Conservation (phyloP, 148 eudicot species). For the Chenopodium quinoa region DNA sequence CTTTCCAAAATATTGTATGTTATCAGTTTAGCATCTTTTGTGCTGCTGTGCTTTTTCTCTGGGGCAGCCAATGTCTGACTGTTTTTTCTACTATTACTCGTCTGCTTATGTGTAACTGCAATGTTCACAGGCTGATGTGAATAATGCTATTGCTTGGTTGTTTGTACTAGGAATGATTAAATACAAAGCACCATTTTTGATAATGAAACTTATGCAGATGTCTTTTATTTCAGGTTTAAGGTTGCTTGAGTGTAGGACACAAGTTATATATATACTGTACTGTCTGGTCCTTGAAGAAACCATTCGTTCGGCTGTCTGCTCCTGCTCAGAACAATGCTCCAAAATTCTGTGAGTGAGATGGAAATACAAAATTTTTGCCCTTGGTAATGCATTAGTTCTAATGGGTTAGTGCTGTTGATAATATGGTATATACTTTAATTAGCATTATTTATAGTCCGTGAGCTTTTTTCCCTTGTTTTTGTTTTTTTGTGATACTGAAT, state of each 20-base stretch:
- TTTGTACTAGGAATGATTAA: neutral
- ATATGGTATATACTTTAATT: slow-evolving; percentile 21
- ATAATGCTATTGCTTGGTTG: neutral
- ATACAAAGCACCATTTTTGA: neutral
- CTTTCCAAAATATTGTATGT: too few relatives aligned
- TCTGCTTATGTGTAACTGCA: neutral
- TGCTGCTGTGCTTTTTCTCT: neutral
- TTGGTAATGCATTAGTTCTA: neutral
- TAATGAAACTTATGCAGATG: neutral
- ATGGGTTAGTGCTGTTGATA: slow-evolving; percentile 17
- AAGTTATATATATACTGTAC: neutral
- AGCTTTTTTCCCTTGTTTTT: neutral
- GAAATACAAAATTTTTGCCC: slow-evolving; percentile 15
- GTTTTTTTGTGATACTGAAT: slow-evolving; percentile 2
- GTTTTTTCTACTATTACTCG: neutral
- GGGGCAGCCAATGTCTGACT: neutral
- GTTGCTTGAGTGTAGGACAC: slow-evolving; percentile 7
- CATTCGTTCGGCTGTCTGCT: slow-evolving; percentile 21
- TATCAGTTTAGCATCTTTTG: neutral
- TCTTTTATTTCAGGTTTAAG: slow-evolving; percentile 5
- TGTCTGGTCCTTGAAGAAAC: slow-evolving; percentile 7
- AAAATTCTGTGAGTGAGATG: slow-evolving; percentile 19
- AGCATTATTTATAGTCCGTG: slow-evolving; percentile 4
- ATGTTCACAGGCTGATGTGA: too few relatives aligned
- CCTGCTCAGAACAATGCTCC: slow-evolving; percentile 19